These are phyloP conservation scores for Clonostachys chloroleuca DNA, from an alignment of 2,329 filamentous ascomycete species.

Conservation along the genomic window DNA sequence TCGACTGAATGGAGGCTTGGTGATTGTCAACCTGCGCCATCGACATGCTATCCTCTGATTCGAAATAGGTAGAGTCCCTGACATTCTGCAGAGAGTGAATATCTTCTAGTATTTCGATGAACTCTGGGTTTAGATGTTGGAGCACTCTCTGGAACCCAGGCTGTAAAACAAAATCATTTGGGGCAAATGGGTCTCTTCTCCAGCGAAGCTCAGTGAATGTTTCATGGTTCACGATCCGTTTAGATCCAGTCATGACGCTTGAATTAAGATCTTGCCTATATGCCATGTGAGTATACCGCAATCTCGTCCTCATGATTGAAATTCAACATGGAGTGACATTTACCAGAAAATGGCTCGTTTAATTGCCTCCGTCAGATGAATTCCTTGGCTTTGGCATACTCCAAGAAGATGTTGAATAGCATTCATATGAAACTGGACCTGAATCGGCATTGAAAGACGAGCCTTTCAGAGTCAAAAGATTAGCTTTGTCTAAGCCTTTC, in stretches of 20 bases:
- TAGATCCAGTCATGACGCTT: slow-evolving; percentile 28
- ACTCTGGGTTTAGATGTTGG: slow-evolving; percentile 16
- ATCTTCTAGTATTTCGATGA: slow-evolving; percentile 29
- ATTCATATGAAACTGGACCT: slow-evolving; percentile 35
- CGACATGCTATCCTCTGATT: slow-evolving; percentile 8
- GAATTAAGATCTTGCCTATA: slow-evolving; percentile 37
- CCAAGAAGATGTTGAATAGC: slow-evolving; percentile 28
- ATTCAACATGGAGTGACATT: slow-evolving; percentile 3
- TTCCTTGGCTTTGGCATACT: slow-evolving; percentile 16
- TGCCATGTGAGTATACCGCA: background rate
- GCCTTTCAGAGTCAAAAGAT: slow-evolving; percentile 17
- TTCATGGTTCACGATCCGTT: slow-evolving; percentile 29
- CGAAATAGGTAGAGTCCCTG: slow-evolving; percentile 17
- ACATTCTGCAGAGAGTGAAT: slow-evolving; percentile 29
- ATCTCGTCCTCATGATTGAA: slow-evolving; percentile 2
- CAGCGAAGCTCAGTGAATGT: slow-evolving; percentile 34
- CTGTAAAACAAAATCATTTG: slow-evolving; percentile 16
- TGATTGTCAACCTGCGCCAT: slow-evolving; percentile 31
- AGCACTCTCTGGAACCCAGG: background rate
- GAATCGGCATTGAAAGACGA: slow-evolving; percentile 21
- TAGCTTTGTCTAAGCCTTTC: background rate
- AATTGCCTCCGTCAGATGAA: slow-evolving; percentile 27
- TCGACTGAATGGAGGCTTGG: slow-evolving; percentile 33
- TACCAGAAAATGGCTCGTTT: slow-evolving; percentile 41
- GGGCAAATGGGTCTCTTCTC: slow-evolving; percentile 23